Base-by-base conservation (phyloP, 345 rosid species). In the Linum lewisii region DNA sequence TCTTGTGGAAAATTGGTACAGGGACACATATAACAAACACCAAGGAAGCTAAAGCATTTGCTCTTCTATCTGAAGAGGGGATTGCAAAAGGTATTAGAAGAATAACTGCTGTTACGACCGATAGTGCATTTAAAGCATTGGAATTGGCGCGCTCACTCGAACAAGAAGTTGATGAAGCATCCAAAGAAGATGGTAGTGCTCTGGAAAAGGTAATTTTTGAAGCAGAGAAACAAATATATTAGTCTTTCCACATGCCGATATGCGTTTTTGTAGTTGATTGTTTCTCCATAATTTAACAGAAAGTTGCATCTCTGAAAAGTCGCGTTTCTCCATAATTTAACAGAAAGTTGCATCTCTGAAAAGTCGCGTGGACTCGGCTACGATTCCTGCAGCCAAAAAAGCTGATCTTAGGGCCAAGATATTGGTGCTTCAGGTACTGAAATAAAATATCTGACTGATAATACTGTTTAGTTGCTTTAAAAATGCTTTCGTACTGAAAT, bases 1-100 rank as follows among this genome's bases (percentile, higher is more conserved):
- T 19, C 47, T 25, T 24, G 22, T 16, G 9, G 25, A 44, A 13
- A 26, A 66, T 57, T 26, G 52, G 57, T 67, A 14, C 57, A 93
- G 99, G 97, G 50, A 93, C 96, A 20, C 97, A 90, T 74, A 75
- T 93, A 70, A 67, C 93, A 75, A 94, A 94, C 64, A 94, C 96
- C 2, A 77, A 80, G 18, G 97, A 94, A 75, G 97, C 99, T 20
- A 84, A 85, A 71, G 90, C 88, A 36, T 94, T 94, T 66, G 99
- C 95, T 75, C 91, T 94, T 75, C 73, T 90, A 62, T 82, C 96
- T 1, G 95, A 94, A 82, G 96, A 94, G 81, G 97, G 92, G 37
- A 86, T 94, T 74, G 95, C 95, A 54, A 90, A 85, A 81, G 96
- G 97, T 65, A 72, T 94, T 36, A 64, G 96, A 50, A 82, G 97